Evolutionary conservation across 2,329 filamentous ascomycete genomes (phyloP), one percentile per base, ranked within the genome.

Genomic region (Cyanodermella asteris): DNA sequence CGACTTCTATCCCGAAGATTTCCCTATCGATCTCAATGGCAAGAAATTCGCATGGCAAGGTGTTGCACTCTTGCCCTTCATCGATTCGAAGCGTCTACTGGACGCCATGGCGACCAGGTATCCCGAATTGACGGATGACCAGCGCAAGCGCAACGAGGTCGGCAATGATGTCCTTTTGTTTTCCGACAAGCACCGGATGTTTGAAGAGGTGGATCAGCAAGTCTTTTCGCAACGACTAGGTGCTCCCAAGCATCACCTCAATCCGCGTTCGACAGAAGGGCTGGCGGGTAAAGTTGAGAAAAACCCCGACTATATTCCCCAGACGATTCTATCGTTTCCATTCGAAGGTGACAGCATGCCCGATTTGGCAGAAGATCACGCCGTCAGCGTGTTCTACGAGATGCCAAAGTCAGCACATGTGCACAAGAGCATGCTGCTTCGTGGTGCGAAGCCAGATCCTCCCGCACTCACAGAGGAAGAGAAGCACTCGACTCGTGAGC

Each of bases 41-140:
- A 94, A 94, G 56, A 97, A 94, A 45, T 90, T 93, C 52, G 80
- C 81, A 1, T 97, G 90, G 87, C 84, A 94, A 46, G 87, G 87
- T 34, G 74, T 97, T 26, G 81, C 80, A 3, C 56, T 97, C 12
- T 60, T 97, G 17, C 87, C 87, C 0, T 97, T 94, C 46, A 97
- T 97, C 39, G 82, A 97, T 39, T 87, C 91, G 59, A 69, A 72
- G 26, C 70, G 82, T 26, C 55, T 97, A 11, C 56, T 97, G 6
- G 59, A 62, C 11, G 84, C 84, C 6, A 84, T 94, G 55, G 63
- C 67, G 23, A 72, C 69, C 34, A 80, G 75, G 38, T 91, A 93
- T 41, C 75, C 74, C 5, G 54, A 77, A 9, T 56, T 97, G 4
- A 76, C 67, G 10, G 58, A 68, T 0, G 77, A 80, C 23, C 87